These are phyloP conservation scores for Orobanche coerulescens DNA, from an alignment of 257 asterid genomes.

Conservation along the genomic window DNA sequence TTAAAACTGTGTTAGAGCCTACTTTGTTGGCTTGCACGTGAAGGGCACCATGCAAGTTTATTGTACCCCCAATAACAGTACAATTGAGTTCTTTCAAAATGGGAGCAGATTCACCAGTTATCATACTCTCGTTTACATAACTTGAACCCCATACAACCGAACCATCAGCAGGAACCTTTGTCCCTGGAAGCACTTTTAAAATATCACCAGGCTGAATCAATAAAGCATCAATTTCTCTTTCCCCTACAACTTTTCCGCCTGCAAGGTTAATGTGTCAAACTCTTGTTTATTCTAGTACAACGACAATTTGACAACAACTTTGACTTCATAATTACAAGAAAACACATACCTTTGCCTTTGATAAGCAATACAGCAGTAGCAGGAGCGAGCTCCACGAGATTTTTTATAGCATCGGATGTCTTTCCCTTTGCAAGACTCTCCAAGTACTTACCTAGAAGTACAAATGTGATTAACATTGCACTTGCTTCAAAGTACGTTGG, in stretches of 20 bases:
- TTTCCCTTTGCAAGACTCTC: conserved; percentile 95
- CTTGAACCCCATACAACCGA: conserved; percentile 94
- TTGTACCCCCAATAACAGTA: conserved; percentile 83
- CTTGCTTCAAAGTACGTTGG: conserved; percentile 96
- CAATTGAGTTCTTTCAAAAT: conserved; percentile 60
- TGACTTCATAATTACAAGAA: background rate
- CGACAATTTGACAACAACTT: background rate
- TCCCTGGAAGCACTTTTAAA: conserved; percentile 87
- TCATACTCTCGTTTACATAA: conserved; percentile 94
- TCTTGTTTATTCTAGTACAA: background rate
- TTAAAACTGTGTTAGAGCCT: conserved; percentile 88
- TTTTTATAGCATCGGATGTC: conserved; percentile 94
- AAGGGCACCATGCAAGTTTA: conserved; percentile 86
- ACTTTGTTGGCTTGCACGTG: conserved; percentile 82
- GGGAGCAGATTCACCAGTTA: conserved; percentile 93
- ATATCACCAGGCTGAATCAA: conserved; percentile 90
- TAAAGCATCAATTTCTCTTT: conserved; percentile 87
- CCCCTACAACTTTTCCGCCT: conserved; percentile 81
- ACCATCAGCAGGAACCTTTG: conserved; percentile 92
- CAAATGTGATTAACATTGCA: conserved; percentile 96
- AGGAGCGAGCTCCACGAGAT: conserved; percentile 92
- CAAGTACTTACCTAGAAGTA: conserved; percentile 87
- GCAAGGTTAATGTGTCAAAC: conserved; percentile 23
- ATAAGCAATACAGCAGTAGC: conserved; percentile 75
- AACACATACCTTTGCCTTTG: conserved; percentile 56